Percentiles rank a stretch among this genome's conserved stretches.
phyloP scores from a whole-genome alignment of 768 basidiomycete species.

The Rhodosporidiobolus sp. region DNA sequence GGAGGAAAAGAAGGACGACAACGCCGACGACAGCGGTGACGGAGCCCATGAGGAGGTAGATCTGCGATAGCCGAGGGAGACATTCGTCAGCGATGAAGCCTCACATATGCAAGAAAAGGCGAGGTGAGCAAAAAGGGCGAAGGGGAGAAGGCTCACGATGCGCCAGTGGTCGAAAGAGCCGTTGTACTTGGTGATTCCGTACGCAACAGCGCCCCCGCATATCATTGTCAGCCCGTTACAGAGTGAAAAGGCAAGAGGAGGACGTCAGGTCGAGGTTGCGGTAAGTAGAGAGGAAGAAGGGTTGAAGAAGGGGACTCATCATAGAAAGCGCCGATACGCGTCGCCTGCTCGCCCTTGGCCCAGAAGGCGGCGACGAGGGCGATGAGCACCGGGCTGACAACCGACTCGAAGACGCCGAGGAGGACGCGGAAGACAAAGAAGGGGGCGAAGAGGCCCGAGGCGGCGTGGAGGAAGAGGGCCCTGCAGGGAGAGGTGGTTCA shows the following conservation, averaged over 20 bases:
- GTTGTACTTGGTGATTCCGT: slow-evolving; percentile 57
- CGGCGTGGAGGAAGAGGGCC: slow-evolving; percentile 62
- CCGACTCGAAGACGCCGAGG: slow-evolving; percentile 55
- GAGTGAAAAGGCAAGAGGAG: not conserved
- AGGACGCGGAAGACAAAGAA: slow-evolving; percentile 65
- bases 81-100: not conserved
- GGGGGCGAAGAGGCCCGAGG: slow-evolving; percentile 58
- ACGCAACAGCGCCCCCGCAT: slow-evolving; percentile 62
- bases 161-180: slow-evolving; percentile 59
- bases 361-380: slow-evolving; percentile 67
- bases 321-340: slow-evolving; percentile 65
- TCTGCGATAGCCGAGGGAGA: not conserved
- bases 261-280: no score
- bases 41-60: slow-evolving; percentile 50
- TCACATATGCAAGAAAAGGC: not conserved
- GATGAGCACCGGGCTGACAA: slow-evolving; percentile 62
- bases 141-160: not conserved
- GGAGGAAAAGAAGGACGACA: slow-evolving; percentile 60
- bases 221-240: slow-evolving; percentile 52
- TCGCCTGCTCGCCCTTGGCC: slow-evolving; percentile 65
- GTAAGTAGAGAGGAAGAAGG: not conserved
- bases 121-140: not conserved
- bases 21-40: slow-evolving; percentile 62
- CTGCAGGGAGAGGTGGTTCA: slow-evolving; percentile 40
- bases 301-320: slow-evolving; percentile 50